phyloP scores from a whole-genome alignment of 768 basidiomycete genomes.

The Rhodotorula graminis region DNA sequence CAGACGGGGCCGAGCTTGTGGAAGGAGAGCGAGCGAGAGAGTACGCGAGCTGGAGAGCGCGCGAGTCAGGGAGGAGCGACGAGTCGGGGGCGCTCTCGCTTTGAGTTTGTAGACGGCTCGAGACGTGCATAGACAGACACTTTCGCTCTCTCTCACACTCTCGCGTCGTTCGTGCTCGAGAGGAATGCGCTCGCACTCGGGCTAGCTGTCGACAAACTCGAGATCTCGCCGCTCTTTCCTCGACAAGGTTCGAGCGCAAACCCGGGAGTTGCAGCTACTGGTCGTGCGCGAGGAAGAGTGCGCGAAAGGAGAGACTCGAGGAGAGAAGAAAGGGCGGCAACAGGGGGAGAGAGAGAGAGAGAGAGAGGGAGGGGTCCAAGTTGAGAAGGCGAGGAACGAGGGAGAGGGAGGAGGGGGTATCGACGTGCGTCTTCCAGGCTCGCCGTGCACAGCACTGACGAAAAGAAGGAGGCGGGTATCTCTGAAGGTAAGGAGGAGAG shows the following conservation, averaged over 20 bases:
- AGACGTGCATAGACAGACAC: constrained; percentile 4
- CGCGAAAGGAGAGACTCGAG: neutral
- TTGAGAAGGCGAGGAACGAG: neutral
- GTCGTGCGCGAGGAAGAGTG: neutral
- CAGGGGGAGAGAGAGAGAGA: no score
- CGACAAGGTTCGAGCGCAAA: neutral
- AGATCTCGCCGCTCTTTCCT: no score
- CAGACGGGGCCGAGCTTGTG: neutral
- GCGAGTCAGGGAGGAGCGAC: no score
- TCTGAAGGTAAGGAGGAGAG: neutral
- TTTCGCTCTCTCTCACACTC: neutral
- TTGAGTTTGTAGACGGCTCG: neutral
- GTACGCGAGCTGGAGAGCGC: neutral
- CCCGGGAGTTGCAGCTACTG: neutral
- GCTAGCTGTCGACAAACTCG: neutral
- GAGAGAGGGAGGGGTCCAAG: no score
- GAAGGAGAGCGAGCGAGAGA: neutral
- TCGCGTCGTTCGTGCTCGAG: no score
- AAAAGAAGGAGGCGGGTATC: neutral
- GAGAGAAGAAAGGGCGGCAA: neutral
- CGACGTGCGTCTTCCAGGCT: neutral
- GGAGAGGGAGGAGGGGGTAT: neutral
- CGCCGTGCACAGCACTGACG: neutral
- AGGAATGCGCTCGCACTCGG: no score
- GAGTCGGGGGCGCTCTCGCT: constrained; percentile 2